Evolutionary conservation across 2,329 filamentous ascomycete genomes (phyloP), one percentile per base, ranked within the genome.

Genomic region (Pestalotiopsis sp.): DNA sequence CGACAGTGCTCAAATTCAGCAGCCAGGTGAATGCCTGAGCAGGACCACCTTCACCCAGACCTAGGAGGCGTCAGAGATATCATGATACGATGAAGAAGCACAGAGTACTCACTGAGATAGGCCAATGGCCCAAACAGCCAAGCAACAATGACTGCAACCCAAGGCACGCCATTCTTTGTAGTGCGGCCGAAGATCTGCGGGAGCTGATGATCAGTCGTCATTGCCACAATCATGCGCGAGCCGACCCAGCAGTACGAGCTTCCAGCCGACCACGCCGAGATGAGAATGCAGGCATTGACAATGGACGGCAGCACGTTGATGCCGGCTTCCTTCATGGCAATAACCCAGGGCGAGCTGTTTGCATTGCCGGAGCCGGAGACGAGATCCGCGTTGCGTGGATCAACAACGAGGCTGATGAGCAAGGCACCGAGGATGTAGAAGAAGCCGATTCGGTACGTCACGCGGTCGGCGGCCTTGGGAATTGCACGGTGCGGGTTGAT

Each of bases 271-370:
- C 79, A 82, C 17, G 79, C 79, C 14, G 78, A 75, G 3, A 80
- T 70, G 25, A 82, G 74, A 65, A 82, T 77, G 41, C 69, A 70
- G 38, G 69, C 69, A 31, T 70, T 70, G 83, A 93, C 90, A 71
- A 93, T 86, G 27, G 84, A 86, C 27, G 90, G 88, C 14, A 92
- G 84, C 2, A 86, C 86, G 1, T 78, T 75, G 58, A 93, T 87
- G 59, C 88, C 88, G 6, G 89, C 89, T 68, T 89, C 83, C 70
- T 87, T 80, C 69, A 90, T 88, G 27, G 88, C 87, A 71, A 93
- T 87, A 69, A 93, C 90, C 74, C 92, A 92, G 0, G 91, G 91
- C 17, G 79, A 81, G 3, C 64, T 66, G 64, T 70, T 70, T 31
- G 67, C 69, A 60, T 70, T 67, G 36, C 69, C 69, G 5, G 69